phyloP scores from a whole-genome alignment of 1,139 yeast genomes.

The Wickerhamiella infanticola region DNA sequence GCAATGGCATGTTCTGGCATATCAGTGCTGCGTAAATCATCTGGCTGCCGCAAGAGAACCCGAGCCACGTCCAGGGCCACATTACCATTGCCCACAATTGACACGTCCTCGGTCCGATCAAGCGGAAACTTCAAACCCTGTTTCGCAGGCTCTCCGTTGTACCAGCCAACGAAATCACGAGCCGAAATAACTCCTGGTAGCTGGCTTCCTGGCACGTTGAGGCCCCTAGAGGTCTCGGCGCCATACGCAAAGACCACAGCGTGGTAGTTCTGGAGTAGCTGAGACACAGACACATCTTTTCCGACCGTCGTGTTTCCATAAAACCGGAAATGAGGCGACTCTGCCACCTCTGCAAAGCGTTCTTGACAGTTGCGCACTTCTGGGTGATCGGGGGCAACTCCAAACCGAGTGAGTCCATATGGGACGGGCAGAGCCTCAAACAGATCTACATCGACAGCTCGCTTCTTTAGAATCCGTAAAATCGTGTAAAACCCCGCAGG shows the following conservation, averaged over 20 bases:
- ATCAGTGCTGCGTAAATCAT: constrained; percentile 46
- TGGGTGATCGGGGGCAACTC: constrained; percentile 99
- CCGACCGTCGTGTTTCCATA: constrained; percentile 67
- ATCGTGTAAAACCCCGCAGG: constrained; percentile 95
- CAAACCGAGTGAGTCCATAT: constrained; percentile 77
- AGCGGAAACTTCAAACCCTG: constrained; percentile 36
- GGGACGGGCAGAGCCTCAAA: constrained; percentile 83
- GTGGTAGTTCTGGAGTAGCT: constrained; percentile 44
- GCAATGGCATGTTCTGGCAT: constrained; percentile 48
- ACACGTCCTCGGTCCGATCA: constrained; percentile 45
- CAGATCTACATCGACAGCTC: constrained; percentile 27
- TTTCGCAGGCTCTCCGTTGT: constrained; percentile 71
- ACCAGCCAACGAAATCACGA: constrained; percentile 87
- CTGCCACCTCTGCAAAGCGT: constrained; percentile 51
- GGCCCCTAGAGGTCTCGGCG: constrained; percentile 44
- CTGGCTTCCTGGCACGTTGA: constrained; percentile 47
- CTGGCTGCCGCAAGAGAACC: constrained; percentile 41
- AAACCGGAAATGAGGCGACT: constrained; percentile 38
- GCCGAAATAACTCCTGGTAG: constrained; percentile 63
- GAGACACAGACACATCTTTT: constrained; percentile 34
- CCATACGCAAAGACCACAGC: constrained; percentile 75
- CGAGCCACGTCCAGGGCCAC: constrained; percentile 93
- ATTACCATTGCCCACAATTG: constrained; percentile 90
- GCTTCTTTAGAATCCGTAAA: constrained; percentile 47
- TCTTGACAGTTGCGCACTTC: constrained; percentile 76